Conservation (phyloP, 2,329 filamentous ascomycete genomes). For the Bipolaris cookei region DNA sequence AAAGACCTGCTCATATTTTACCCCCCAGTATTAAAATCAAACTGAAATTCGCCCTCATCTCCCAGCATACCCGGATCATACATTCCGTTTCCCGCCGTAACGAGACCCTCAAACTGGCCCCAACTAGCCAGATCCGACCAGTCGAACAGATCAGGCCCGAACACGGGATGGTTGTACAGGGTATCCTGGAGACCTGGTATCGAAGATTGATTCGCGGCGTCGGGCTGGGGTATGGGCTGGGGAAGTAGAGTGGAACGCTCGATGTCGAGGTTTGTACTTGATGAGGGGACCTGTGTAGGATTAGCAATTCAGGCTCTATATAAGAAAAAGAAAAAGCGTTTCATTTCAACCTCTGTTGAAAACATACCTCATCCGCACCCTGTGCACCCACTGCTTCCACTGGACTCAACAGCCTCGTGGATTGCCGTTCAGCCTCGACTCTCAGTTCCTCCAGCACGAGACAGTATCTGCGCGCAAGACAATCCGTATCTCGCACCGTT, state of each 20-base stretch:
- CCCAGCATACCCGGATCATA: conserved; percentile 39
- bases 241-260: conserved; percentile 4
- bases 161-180: not conserved
- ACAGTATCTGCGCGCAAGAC: conserved; percentile 55
- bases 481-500: conserved; percentile 41
- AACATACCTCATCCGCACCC: not conserved
- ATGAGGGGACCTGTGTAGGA: not conserved
- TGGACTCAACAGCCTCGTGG: conserved; percentile 13
- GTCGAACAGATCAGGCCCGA: conserved; percentile 32
- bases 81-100: conserved; percentile 44
- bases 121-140: conserved; percentile 47
- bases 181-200: not conserved
- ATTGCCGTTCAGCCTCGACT: conserved; percentile 49
- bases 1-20: not conserved
- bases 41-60: conserved; percentile 19
- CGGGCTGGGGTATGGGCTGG: conserved; percentile 3
- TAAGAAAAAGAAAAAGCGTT: not conserved
- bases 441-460: conserved; percentile 61
- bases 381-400: not conserved
- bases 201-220: not conserved
- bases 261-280: not conserved
- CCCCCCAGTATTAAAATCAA: conserved; percentile 2
- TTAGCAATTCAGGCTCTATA: not conserved
- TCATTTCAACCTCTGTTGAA: not conserved
- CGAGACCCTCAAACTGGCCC: conserved; percentile 49